Base-by-base conservation (phyloP, 805 yeast genomes). In the Torulaspora gathmanii region DNA sequence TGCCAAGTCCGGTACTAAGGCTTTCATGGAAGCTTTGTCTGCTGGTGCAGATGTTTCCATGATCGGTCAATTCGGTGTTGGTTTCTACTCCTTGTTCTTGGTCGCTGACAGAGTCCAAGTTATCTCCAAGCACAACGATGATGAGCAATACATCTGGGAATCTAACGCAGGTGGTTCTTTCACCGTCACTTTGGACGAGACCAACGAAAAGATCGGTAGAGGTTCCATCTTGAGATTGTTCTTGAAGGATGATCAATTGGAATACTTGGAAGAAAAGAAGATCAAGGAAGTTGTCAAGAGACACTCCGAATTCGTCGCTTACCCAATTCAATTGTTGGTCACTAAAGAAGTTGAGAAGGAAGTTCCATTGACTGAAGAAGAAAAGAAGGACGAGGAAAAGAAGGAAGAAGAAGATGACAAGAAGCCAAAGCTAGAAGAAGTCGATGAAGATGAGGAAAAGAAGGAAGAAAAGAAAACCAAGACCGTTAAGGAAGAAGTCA, bases 51-150 rank as follows among this genome's bases (percentile, higher is more conserved):
- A 93, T 72, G 97, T 93, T 53, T 90, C 98, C 55, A 93, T 93
- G 99, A 93, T 93, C 76, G 99, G 99, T 81, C 99, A 93, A 78
- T 93, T 93, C 78, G 99, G 99, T 89, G 99, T 93, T 63, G 99
- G 99, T 83, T 93, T 93, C 91, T 93, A 93, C 84, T 93, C 99
- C 45, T 79, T 91, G 59, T 93, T 93, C 86, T 81, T 93, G 77
- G 99, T 93, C 69, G 98, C 99, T 63, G 99, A 93, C 77, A 87
- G 81, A 62, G 99, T 93, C 55, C 96, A 93, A 77, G 99, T 93
- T 62, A 87, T 93, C 70, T 87, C 99, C 51, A 93, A 93, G 80
- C 84, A 89, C 81, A 93, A 93, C 69, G 99, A 93, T 65, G 99
- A 93, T 70, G 98, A 93, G 71, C 99, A 93, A 78, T 93, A 93